Percentiles rank a stretch among this genome's conserved stretches.
Conservation (phyloP, 345 rosid species). For the Gossypium ekmanianum region DNA sequence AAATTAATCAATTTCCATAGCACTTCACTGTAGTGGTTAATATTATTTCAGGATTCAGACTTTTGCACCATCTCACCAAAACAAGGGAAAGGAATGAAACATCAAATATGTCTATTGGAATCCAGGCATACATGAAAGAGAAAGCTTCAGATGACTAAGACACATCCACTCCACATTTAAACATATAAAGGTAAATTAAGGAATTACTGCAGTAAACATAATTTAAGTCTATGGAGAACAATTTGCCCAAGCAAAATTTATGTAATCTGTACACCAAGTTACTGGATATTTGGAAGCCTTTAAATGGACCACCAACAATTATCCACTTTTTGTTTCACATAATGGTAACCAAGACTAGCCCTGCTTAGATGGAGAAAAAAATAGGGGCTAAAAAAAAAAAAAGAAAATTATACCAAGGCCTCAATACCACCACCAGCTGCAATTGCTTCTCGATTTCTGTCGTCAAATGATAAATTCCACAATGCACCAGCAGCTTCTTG, state of each 20-base stretch:
- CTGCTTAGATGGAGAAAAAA: constrained; percentile 6
- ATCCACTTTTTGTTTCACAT: neutral
- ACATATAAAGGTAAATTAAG: neutral
- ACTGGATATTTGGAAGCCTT: neutral
- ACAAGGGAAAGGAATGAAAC: neutral
- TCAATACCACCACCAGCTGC: constrained; percentile 90
- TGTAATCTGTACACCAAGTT: neutral
- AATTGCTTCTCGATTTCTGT: constrained; percentile 80
- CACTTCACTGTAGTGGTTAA: neutral
- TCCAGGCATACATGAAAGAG: neutral
- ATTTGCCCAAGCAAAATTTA: neutral
- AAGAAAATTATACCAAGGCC: constrained; percentile 58
- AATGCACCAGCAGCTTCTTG: constrained; percentile 92
- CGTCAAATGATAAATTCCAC: constrained; percentile 83
- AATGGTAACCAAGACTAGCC: neutral
- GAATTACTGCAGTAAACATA: neutral
- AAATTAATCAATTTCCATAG: neutral
- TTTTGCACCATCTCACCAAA: neutral
- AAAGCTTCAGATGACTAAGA: neutral
- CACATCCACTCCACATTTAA: neutral
- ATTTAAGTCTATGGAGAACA: neutral
- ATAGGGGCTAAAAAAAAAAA: constrained; percentile 15
- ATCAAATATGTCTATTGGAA: neutral
- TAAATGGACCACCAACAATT: neutral
- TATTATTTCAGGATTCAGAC: neutral